phyloP scores from a whole-genome alignment of 108 stramenopile species.

The Skeletonema costatum region DNA sequence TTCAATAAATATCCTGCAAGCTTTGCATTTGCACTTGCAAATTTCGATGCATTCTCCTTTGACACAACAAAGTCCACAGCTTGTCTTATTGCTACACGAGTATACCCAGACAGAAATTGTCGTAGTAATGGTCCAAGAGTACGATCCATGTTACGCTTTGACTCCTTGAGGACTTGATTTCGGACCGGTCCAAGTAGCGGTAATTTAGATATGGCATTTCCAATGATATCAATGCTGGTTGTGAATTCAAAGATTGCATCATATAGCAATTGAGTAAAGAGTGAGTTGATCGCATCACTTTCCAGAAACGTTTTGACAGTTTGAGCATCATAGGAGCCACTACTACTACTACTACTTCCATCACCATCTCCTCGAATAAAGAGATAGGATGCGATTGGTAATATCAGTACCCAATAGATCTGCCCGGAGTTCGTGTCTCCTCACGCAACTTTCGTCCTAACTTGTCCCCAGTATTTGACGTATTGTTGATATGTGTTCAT shows the following conservation, averaged over 20 bases:
- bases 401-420: slow-evolving; percentile 55
- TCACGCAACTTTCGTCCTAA: slow-evolving; percentile 38
- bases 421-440: slow-evolving; percentile 48
- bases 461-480: slow-evolving; percentile 57
- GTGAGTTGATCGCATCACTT: slow-evolving; percentile 62
- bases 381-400: slow-evolving; percentile 52
- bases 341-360: slow-evolving; percentile 8
- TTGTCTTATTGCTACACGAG: slow-evolving; percentile 57
- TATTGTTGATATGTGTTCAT: slow-evolving; percentile 44
- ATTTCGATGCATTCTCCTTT: slow-evolving; percentile 54
- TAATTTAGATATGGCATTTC: slow-evolving; percentile 57
- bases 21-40: slow-evolving; percentile 59
- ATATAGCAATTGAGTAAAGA: slow-evolving; percentile 64
- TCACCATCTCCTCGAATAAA: slow-evolving; percentile 37
- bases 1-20: slow-evolving; percentile 57
- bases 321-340: slow-evolving; percentile 54
- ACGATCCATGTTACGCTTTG: slow-evolving; percentile 59
- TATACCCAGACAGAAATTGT: slow-evolving; percentile 61
- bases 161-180: slow-evolving; percentile 67
- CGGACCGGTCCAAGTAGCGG: slow-evolving; percentile 71
- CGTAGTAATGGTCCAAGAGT: slow-evolving; percentile 62
- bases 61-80: slow-evolving; percentile 64
- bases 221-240: slow-evolving; percentile 66
- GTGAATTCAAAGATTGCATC: slow-evolving; percentile 75
- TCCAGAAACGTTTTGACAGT: slow-evolving; percentile 62